These are phyloP conservation scores for Erysimum cheiranthoides DNA, from an alignment of 345 rosid genomes.

Conservation along the genomic window DNA sequence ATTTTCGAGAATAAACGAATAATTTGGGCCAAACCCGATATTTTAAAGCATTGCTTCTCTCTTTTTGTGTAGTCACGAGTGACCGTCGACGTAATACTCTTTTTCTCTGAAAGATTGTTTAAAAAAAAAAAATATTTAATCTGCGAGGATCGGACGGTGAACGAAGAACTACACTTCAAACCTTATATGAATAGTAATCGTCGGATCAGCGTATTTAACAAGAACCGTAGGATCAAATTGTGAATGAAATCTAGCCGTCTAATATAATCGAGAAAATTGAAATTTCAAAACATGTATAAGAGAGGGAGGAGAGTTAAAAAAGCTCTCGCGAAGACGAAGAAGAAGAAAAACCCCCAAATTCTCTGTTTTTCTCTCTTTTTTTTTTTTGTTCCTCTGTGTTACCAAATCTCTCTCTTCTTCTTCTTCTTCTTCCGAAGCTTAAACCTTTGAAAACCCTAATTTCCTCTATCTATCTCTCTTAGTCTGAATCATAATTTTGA, in stretches of 20 bases:
- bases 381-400: not conserved
- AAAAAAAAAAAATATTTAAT: not conserved
- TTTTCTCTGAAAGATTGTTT: not conserved
- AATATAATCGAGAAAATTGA: constrained; percentile 60
- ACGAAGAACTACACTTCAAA: constrained; percentile 17
- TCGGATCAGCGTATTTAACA: constrained; percentile 46
- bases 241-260: constrained; percentile 62
- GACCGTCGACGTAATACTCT: constrained; percentile 40
- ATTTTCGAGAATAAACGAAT: not conserved
- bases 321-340: constrained; percentile 45
- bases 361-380: constrained; percentile 31
- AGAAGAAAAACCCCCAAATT: constrained; percentile 40
- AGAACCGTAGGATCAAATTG: constrained; percentile 55
- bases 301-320: constrained; percentile 63
- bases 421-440: constrained; percentile 19
- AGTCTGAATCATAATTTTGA: constrained; percentile 24
- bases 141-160: constrained; percentile 57
- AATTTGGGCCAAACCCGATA: not conserved
- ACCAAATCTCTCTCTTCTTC: constrained; percentile 11
- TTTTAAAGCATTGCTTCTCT: not conserved
- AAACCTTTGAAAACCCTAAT: constrained; percentile 38
- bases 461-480: constrained; percentile 9
- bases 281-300: constrained; percentile 88
- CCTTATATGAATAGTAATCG: constrained; percentile 60
- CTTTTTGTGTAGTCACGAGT: constrained; percentile 20